phyloP scores from a whole-genome alignment of 345 rosid species.

The Geranium rotundifolium region DNA sequence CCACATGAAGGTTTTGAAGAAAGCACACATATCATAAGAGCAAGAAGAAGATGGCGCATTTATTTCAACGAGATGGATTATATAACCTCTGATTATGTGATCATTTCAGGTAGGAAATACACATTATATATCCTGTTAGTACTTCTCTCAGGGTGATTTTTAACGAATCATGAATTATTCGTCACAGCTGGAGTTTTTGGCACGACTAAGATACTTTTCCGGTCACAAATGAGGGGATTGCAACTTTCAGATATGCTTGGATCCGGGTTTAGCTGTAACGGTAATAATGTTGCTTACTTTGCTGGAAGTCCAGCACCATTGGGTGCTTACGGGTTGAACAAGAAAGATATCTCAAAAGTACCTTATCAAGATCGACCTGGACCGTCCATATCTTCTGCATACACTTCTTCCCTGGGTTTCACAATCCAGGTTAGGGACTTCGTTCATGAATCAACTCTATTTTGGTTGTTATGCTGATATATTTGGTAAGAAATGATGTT shows the following conservation, averaged over 20 bases:
- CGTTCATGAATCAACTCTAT: too few species aligned
- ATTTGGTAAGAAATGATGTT: too few species aligned
- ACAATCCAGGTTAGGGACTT: constrained; percentile 25
- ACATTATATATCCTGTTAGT: too few species aligned
- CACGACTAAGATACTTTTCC: constrained; percentile 29
- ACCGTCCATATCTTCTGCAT: constrained; percentile 29
- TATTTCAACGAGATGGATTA: constrained; percentile 27
- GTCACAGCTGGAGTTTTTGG: constrained; percentile 36
- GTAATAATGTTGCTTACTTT: constrained; percentile 31
- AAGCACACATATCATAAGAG: neutral
- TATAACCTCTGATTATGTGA: constrained; percentile 28
- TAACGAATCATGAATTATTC: too few species aligned
- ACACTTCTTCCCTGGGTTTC: constrained; percentile 31
- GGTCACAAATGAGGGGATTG: constrained; percentile 32
- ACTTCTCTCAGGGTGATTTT: neutral
- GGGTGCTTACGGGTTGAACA: constrained; percentile 24
- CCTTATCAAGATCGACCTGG: constrained; percentile 29
- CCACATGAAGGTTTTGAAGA: constrained; percentile 10
- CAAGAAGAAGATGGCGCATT: constrained; percentile 26
- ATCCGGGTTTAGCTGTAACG: constrained; percentile 30
- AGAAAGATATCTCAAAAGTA: constrained; percentile 17
- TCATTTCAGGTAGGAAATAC: constrained; percentile 24
- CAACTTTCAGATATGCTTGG: constrained; percentile 28
- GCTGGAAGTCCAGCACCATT: constrained; percentile 33
- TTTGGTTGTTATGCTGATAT: too few species aligned